Evolutionary conservation across 2,329 filamentous ascomycete species (phyloP), one percentile per base, ranked within the genome.

Genomic region (Exophiala oligosperma): DNA sequence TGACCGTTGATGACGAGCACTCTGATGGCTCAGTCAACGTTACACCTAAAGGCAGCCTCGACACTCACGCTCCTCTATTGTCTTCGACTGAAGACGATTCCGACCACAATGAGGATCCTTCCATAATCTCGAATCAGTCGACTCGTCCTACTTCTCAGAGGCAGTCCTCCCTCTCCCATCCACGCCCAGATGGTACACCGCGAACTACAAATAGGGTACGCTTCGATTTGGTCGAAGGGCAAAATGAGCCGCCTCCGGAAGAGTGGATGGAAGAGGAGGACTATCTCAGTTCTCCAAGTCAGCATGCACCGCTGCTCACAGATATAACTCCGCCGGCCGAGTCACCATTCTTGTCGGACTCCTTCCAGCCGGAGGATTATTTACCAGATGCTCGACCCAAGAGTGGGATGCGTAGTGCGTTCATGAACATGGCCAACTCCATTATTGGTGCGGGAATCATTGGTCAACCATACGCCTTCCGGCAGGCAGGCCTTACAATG

Each of bases 361-460:
- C 75, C 2, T 80, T 84, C 66, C 77, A 80, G 55, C 78, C 82
- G 0, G 82, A 85, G 65, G 82, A 86, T 52, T 75, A 84, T 59
- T 71, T 87, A 56, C 83, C 86, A 65, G 79, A 74, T 62, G 81
- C 83, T 21, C 82, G 92, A 56, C 92, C 93, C 48, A 93, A 93
- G 76, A 96, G 91, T 57, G 89, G 89, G 4, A 82, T 97, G 76
- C 81, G 84, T 62, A 91, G 89, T 71, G 93, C 94, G 2, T 97
- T 99, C 67, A 96, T 97, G 92, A 99, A 99, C 76, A 99, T 99
- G 94, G 93, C 94, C 63, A 99, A 99, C 78, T 95, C 90, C 68
- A 99, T 99, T 72, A 97, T 99, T 61, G 85, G 85, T 29, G 85
- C 85, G 29, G 85, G 85, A 2, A 88, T 88, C 59, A 88, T 88